These are phyloP conservation scores for Neostapfia colusana DNA, from an alignment of 176 grass and related monocot genomes.

Conservation along the genomic window DNA sequence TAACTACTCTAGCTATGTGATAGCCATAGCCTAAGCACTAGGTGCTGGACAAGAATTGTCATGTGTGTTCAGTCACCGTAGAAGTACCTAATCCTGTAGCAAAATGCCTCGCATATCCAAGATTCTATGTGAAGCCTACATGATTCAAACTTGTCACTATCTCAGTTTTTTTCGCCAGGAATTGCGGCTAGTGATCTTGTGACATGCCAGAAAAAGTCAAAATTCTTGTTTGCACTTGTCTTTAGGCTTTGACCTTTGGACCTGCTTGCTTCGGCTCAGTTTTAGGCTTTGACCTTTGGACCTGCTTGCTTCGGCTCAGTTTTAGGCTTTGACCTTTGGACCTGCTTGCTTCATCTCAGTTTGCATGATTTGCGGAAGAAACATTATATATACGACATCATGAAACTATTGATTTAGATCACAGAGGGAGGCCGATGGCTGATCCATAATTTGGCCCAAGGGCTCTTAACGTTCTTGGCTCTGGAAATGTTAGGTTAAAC, in stretches of 20 bases:
- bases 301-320: too few species aligned
- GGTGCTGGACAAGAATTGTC: constrained; percentile 27
- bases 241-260: constrained; percentile 22
- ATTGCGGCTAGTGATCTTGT: constrained; percentile 15
- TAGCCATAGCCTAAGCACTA: constrained; percentile 21
- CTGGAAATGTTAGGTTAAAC: neutral
- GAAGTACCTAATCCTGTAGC: constrained; percentile 33
- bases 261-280: too few species aligned
- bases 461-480: too few species aligned
- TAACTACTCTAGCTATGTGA: constrained; percentile 21
- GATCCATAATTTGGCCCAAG: neutral
- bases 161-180: neutral
- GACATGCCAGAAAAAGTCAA: neutral
- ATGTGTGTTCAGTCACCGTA: constrained; percentile 25
- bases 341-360: neutral
- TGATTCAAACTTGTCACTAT: neutral
- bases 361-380: constrained; percentile 4
- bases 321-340: constrained; percentile 22
- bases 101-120: neutral
- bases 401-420: neutral
- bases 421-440: too few species aligned
- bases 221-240: neutral
- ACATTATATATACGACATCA: neutral
- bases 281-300: constrained; percentile 22
- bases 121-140: constrained; percentile 16